Percentiles rank a stretch among this genome's conserved stretches.
Evolutionary conservation across 805 yeast species (phyloP).

Genomic region (Metschnikowia drakensbergensis): DNA sequence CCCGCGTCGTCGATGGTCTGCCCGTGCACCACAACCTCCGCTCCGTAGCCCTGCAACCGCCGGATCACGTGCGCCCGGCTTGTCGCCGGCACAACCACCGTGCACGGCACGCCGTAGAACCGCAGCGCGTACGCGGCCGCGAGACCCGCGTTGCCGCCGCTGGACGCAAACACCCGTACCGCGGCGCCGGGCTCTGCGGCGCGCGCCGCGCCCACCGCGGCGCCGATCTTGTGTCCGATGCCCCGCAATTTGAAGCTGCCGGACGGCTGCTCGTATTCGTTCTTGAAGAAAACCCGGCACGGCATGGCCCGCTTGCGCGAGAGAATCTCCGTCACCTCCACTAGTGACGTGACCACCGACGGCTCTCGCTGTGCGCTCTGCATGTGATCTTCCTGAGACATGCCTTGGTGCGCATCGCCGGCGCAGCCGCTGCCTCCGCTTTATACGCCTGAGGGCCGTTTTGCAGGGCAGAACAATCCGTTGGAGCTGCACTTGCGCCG

Average conservation of each 20-base stretch:
- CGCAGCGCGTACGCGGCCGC: conserved; percentile 50
- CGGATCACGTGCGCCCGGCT: conserved; percentile 45
- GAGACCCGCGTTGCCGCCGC: conserved; percentile 56
- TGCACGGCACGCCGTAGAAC: conserved; percentile 40
- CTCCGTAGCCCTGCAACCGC: conserved; percentile 46
- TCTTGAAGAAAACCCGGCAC: conserved; percentile 44
- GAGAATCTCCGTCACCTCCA: conserved; percentile 30
- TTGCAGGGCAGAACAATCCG: no score
- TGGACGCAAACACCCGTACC: conserved; percentile 46
- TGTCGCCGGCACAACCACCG: conserved; percentile 57
- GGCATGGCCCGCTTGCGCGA: conserved; percentile 17
- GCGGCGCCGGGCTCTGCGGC: conserved; percentile 11
- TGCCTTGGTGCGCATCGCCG: no score
- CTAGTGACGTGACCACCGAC: conserved; percentile 34
- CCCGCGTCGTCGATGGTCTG: conserved; percentile 50
- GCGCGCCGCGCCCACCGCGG: neutral
- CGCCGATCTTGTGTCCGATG: conserved; percentile 44
- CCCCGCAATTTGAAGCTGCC: conserved; percentile 59
- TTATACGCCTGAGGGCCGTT: no score
- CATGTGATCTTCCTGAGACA: neutral
- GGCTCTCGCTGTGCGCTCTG: conserved; percentile 16
- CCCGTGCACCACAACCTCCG: conserved; percentile 47
- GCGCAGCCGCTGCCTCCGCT: no score
- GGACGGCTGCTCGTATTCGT: conserved; percentile 52
- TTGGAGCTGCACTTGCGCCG: no score